These are phyloP conservation scores for Lactarius sanguifluus DNA, from an alignment of 768 basidiomycete genomes.

Conservation along the genomic window DNA sequence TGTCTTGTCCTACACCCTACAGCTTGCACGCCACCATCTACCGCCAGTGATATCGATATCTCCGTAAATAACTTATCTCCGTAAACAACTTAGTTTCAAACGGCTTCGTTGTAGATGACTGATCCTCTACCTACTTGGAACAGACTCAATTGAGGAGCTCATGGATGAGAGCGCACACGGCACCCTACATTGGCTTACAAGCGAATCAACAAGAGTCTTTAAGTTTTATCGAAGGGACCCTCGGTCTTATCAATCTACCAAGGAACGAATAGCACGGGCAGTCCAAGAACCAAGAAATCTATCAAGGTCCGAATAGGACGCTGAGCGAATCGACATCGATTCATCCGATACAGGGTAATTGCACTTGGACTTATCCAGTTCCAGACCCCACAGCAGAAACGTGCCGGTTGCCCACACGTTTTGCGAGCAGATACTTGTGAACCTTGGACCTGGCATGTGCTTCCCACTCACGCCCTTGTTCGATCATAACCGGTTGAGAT, in stretches of 20 bases:
- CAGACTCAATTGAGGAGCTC: neutral
- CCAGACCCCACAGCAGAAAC: neutral
- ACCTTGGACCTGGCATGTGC: conserved; percentile 54
- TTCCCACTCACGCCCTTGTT: conserved; percentile 53
- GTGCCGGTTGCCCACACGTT: conserved; percentile 8
- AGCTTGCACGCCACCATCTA: neutral
- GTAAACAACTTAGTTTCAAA: neutral
- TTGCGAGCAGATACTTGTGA: conserved; percentile 49
- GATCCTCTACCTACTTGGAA: neutral
- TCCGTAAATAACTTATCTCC: neutral
- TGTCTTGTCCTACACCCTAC: neutral
- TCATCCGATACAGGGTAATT: neutral
- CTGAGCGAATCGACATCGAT: neutral
- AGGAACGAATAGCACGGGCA: neutral
- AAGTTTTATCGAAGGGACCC: neutral
- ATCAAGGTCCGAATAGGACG: neutral
- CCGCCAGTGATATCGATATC: neutral
- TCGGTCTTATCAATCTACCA: neutral
- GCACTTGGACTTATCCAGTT: neutral
- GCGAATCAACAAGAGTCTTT: neutral
- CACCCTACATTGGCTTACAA: neutral
- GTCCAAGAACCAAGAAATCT: neutral
- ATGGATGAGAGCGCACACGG: neutral
- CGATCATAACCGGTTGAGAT: conserved; percentile 62
- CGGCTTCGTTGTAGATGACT: neutral